A percentile compares a stretch with the other conserved stretches of the same genome.
phyloP scores from a whole-genome alignment of 106 monocot genomes.

The Vanilla planifolia region DNA sequence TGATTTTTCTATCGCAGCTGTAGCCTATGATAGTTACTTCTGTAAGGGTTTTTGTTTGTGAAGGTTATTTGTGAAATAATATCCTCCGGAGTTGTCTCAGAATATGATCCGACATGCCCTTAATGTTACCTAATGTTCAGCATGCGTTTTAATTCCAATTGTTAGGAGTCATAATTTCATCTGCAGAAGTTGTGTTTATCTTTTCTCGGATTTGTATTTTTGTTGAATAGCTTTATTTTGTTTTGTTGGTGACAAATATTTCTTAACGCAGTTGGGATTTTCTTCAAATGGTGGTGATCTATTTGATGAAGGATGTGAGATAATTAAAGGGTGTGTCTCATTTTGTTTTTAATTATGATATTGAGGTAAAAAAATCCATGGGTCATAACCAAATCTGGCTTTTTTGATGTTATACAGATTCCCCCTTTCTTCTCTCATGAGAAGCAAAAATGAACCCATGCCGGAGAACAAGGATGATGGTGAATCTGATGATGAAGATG shows the following conservation, averaged over 20 bases:
- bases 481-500: slow-evolving; percentile 3
- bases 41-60: no score
- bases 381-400: neutral
- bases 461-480: slow-evolving; percentile 11
- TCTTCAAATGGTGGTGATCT: neutral
- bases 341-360: neutral
- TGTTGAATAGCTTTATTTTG: neutral
- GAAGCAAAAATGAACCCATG: slow-evolving; percentile 1
- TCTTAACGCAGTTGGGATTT: neutral
- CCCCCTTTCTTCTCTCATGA: neutral
- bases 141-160: neutral
- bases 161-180: neutral
- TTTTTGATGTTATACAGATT: neutral
- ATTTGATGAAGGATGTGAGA: neutral
- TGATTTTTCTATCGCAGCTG: no score
- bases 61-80: no score
- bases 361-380: no score
- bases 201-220: neutral
- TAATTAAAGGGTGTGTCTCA: neutral
- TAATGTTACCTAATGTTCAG: no score
- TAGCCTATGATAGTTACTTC: no score
- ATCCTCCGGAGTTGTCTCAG: no score
- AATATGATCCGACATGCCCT: no score
- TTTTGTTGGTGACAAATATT: neutral
- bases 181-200: neutral